Conservation (phyloP, 352 stramenopile genomes). For the Peronospora belbahrii region DNA sequence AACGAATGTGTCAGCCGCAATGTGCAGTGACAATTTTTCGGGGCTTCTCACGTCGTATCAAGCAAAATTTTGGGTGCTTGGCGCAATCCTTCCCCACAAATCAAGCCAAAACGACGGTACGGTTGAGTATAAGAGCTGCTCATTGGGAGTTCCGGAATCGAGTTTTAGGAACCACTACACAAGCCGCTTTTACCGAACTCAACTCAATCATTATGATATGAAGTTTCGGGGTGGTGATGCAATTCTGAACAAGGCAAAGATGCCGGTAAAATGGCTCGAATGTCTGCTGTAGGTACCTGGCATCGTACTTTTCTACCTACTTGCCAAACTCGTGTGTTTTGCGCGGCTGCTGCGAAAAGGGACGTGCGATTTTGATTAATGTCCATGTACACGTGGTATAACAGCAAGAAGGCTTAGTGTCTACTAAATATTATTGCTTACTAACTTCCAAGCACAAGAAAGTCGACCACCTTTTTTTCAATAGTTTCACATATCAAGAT, state of each 20-base stretch:
- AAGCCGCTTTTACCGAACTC: conserved; percentile 30
- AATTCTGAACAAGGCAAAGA: conserved; percentile 26
- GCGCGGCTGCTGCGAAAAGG: too few species aligned
- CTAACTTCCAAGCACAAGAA: too few species aligned
- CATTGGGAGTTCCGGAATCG: conserved; percentile 16
- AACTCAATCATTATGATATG: conserved; percentile 36
- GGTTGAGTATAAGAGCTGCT: conserved; percentile 43
- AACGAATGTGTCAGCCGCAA: conserved; percentile 24
- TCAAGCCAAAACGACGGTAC: conserved; percentile 26
- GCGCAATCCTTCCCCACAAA: conserved; percentile 26
- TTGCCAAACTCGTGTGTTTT: too few species aligned
- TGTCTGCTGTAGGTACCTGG: conserved; percentile 26
- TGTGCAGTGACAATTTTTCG: conserved; percentile 34
- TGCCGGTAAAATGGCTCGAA: conserved; percentile 39
- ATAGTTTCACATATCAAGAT: too few species aligned
- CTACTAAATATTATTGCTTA: too few species aligned
- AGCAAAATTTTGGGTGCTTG: conserved; percentile 14
- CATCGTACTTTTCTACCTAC: too few species aligned
- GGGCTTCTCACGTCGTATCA: conserved; percentile 30
- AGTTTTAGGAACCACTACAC: conserved; percentile 29
- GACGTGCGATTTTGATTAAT: too few species aligned
- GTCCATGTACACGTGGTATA: too few species aligned
- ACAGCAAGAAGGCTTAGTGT: too few species aligned
- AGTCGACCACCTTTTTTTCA: too few species aligned
- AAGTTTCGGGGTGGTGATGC: conserved; percentile 29